A percentile compares a stretch with the other conserved stretches of the same genome.
Conservation (phyloP, 78 protist genomes). For the Dictyostelium intermedium region DNA sequence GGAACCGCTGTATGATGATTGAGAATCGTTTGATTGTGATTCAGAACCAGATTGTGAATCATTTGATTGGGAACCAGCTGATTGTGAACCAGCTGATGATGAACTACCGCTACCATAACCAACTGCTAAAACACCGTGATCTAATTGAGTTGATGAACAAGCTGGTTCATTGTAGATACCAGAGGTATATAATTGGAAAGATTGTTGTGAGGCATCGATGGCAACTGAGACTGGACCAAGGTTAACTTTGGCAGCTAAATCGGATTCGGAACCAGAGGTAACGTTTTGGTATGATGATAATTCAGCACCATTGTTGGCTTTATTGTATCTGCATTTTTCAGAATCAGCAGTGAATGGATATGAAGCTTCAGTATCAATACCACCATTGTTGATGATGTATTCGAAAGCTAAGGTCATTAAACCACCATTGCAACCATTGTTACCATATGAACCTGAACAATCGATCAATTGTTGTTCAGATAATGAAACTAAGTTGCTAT, state of each 20-base stretch:
- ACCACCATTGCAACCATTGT: slow-evolving; percentile 90
- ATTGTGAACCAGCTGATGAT: neutral
- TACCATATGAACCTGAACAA: slow-evolving; percentile 70
- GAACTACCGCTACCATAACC: slow-evolving; percentile 79
- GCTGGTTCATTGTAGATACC: slow-evolving; percentile 87
- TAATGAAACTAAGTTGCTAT: slow-evolving; percentile 18
- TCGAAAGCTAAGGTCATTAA: slow-evolving; percentile 71
- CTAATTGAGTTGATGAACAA: slow-evolving; percentile 79
- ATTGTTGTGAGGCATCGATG: slow-evolving; percentile 88
- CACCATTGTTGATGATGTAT: slow-evolving; percentile 80
- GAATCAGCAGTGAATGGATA: slow-evolving; percentile 88
- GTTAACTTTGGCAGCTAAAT: slow-evolving; percentile 62
- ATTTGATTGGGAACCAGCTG: neutral
- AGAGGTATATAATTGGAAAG: slow-evolving; percentile 88
- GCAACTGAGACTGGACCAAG: slow-evolving; percentile 88
- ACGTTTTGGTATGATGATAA: slow-evolving; percentile 65
- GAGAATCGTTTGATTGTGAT: neutral
- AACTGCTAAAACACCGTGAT: slow-evolving; percentile 92
- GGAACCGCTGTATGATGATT: neutral
- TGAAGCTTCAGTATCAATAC: slow-evolving; percentile 85
- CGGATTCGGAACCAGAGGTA: slow-evolving; percentile 59
- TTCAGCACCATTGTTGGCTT: slow-evolving; percentile 46
- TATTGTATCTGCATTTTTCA: slow-evolving; percentile 52
- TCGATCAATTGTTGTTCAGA: slow-evolving; percentile 87
- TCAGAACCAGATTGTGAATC: neutral